These are phyloP conservation scores for Quillaja saponaria DNA, from an alignment of 306 rosid genomes.

Conservation along the genomic window DNA sequence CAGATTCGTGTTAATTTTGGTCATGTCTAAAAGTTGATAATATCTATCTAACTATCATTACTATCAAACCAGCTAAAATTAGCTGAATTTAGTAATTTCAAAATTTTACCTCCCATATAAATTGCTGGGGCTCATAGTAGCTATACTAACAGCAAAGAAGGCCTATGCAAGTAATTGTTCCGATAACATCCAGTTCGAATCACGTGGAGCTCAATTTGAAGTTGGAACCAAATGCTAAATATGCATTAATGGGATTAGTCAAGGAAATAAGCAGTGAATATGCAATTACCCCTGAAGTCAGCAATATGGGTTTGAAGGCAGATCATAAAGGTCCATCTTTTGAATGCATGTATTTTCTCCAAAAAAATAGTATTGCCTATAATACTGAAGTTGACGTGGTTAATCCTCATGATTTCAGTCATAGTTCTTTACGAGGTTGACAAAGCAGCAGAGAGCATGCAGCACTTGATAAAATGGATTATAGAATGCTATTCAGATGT, in stretches of 20 bases:
- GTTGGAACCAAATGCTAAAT: conserved; percentile 64
- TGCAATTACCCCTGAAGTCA: conserved; percentile 62
- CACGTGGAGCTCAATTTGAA: conserved; percentile 77
- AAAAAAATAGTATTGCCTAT: background rate
- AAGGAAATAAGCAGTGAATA: conserved; percentile 67
- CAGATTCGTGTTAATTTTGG: too few relatives aligned
- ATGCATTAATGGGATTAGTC: conserved; percentile 79
- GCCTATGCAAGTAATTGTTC: conserved; percentile 61
- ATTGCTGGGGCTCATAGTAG: conserved; percentile 21
- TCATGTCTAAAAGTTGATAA: too few relatives aligned
- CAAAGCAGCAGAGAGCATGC: conserved; percentile 66
- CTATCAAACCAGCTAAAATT: too few relatives aligned
- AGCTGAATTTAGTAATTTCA: background rate
- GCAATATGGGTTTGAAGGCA: conserved; percentile 50
- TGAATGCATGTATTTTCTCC: conserved; percentile 14
- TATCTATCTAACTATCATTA: too few relatives aligned
- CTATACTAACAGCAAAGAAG: conserved; percentile 61
- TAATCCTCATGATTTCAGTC: conserved; percentile 47
- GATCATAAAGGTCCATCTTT: conserved; percentile 65
- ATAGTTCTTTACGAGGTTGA: conserved; percentile 71
- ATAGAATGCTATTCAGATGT: conserved; percentile 74
- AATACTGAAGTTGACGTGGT: conserved; percentile 23
- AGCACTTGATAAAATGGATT: conserved; percentile 84
- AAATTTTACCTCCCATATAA: conserved; percentile 4
- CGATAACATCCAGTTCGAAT: conserved; percentile 67